Evolutionary conservation across 177 flowering plant genomes (phyloP).

Genomic region (Vitis hybrid): DNA sequence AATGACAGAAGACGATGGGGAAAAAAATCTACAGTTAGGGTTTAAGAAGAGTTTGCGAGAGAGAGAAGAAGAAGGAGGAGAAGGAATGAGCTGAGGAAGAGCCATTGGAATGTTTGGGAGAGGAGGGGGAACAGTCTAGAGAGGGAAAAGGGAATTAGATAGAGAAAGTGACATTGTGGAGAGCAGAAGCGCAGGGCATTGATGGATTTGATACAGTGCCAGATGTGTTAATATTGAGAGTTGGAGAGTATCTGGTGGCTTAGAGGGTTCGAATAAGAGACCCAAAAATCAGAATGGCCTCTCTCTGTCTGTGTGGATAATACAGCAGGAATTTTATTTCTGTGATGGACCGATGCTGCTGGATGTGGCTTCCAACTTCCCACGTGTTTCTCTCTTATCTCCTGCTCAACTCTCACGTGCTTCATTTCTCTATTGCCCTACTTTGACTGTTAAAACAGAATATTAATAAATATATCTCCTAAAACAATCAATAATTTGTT

Average conservation of each 20-base stretch:
- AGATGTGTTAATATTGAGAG: slow-evolving; percentile 10
- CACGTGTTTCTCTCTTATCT: slow-evolving; percentile 10
- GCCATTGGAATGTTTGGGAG: slow-evolving; percentile 38
- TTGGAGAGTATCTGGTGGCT: background rate
- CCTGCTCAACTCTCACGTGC: no score
- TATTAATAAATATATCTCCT: no score
- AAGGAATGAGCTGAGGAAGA: slow-evolving; percentile 50
- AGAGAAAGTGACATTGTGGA: slow-evolving; percentile 11
- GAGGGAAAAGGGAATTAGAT: slow-evolving; percentile 9
- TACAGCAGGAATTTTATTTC: no score
- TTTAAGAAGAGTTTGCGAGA: slow-evolving; percentile 30
- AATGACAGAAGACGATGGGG: background rate
- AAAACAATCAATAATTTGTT: no score
- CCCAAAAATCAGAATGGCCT: no score
- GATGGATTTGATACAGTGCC: background rate
- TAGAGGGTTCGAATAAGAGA: background rate
- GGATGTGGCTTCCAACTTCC: slow-evolving; percentile 20
- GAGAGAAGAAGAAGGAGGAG: slow-evolving; percentile 41
- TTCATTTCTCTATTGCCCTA: no score
- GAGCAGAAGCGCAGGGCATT: background rate
- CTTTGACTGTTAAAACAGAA: no score
- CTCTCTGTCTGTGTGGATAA: no score
- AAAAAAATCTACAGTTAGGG: slow-evolving; percentile 22
- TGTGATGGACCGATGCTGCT: background rate
- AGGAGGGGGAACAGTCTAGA: background rate